phyloP scores from a whole-genome alignment of 1,284 basidiomycete species.

The Takashimella tepidaria region DNA sequence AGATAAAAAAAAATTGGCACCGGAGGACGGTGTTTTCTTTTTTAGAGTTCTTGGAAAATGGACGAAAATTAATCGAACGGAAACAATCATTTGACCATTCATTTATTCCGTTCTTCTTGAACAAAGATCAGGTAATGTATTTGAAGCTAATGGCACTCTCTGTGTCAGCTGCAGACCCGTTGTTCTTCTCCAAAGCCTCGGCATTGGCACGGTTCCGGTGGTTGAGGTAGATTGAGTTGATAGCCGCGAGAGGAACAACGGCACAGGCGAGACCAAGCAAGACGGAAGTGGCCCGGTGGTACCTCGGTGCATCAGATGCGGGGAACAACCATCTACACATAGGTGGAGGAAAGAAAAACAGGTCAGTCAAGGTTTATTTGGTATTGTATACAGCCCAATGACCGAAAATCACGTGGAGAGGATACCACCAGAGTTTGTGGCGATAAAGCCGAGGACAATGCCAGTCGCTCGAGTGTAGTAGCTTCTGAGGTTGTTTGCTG shows the following conservation, averaged over 20 bases:
- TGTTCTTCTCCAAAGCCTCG: background rate
- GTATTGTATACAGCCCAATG: too few species aligned
- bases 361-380: background rate
- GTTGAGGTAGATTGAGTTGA: constrained; percentile 23
- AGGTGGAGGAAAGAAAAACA: too few species aligned
- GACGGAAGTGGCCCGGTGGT: constrained; percentile 46
- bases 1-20: too few species aligned
- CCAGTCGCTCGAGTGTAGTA: constrained; percentile 56
- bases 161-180: background rate
- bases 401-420: constrained; percentile 46
- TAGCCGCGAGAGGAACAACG: constrained; percentile 14
- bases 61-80: too few species aligned
- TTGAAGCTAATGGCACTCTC: constrained; percentile 9
- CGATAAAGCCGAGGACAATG: constrained; percentile 55
- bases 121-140: constrained; percentile 15
- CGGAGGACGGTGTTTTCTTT: too few species aligned
- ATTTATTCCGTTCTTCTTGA: too few species aligned
- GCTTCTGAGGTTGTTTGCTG: constrained; percentile 57
- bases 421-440: constrained; percentile 58
- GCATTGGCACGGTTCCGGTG: constrained; percentile 15
- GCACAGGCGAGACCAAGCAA: constrained; percentile 17
- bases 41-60: too few species aligned
- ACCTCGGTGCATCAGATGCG: constrained; percentile 50
- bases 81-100: too few species aligned
- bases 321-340: constrained; percentile 52